Percentiles rank a stretch among this genome's conserved stretches.
Evolutionary conservation across 129 eudicot genomes (phyloP).

Genomic region (Helianthus tuberosus): DNA sequence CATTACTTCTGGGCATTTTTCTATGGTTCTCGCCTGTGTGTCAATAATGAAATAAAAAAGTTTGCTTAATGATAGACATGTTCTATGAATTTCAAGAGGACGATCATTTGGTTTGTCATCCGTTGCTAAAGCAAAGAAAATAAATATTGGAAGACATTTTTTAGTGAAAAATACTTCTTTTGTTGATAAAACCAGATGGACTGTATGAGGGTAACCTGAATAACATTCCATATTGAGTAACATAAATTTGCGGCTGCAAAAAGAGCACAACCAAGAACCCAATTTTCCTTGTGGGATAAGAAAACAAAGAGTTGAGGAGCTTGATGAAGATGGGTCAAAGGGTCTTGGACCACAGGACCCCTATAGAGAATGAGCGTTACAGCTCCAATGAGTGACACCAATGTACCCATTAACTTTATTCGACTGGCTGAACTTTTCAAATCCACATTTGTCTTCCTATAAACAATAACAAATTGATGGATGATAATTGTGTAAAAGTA

Average conservation of each 20-base stretch:
- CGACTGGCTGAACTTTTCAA: conserved; percentile 53
- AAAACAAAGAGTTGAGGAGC: conserved; percentile 49
- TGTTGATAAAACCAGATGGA: too few species aligned
- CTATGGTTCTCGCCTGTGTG: conserved; percentile 54
- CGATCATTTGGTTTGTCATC: too few species aligned
- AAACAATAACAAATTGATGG: neutral
- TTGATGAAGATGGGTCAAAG: conserved; percentile 35
- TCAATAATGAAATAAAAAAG: neutral
- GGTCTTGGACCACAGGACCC: conserved; percentile 60
- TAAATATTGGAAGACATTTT: too few species aligned
- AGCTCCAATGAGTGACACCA: conserved; percentile 68
- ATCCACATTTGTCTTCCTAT: conserved; percentile 53
- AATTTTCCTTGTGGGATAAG: conserved; percentile 58
- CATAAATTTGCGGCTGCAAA: conserved; percentile 63
- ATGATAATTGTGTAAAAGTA: too few species aligned
- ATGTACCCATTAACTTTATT: conserved; percentile 52
- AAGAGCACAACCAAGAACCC: conserved; percentile 66
- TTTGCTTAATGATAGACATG: neutral
- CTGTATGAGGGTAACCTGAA: conserved; percentile 50
- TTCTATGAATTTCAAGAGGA: too few species aligned
- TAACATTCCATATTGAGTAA: conserved; percentile 60
- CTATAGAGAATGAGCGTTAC: conserved; percentile 40
- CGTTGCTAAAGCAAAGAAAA: too few species aligned
- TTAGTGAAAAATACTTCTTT: too few species aligned
- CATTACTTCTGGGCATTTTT: conserved; percentile 64